Percentiles rank a stretch among this genome's conserved stretches.
These are phyloP conservation scores for Fusarium continuum DNA, from an alignment of 2,329 filamentous ascomycete species.

Conservation along the genomic window DNA sequence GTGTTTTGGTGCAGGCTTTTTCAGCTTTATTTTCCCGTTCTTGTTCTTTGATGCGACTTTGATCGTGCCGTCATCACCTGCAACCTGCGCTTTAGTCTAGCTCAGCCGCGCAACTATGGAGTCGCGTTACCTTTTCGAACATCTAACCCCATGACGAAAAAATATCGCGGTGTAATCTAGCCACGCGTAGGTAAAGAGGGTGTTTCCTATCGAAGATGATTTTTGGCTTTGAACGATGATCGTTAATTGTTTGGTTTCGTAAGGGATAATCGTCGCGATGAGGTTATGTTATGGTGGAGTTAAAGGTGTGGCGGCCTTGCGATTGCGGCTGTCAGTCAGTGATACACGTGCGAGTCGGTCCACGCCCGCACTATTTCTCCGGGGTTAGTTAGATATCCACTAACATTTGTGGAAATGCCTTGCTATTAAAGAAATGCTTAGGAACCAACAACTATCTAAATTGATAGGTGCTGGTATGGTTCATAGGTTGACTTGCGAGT, in stretches of 20 bases:
- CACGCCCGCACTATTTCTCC: constrained; percentile 35
- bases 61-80: constrained; percentile 67
- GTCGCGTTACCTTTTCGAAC: constrained; percentile 46
- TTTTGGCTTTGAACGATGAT: constrained; percentile 8
- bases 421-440: background rate
- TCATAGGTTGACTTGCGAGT: too few relatives aligned
- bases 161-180: background rate
- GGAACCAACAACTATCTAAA: background rate
- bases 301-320: constrained; percentile 27
- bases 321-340: constrained; percentile 26
- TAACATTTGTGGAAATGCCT: constrained; percentile 17
- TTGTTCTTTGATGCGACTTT: constrained; percentile 70
- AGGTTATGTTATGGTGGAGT: constrained; percentile 34
- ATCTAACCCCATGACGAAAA: constrained; percentile 36
- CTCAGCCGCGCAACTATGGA: constrained; percentile 9
- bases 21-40: constrained; percentile 67
- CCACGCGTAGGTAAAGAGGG: background rate
- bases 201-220: background rate
- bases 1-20: constrained; percentile 69
- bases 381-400: constrained; percentile 4
- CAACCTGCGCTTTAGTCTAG: constrained; percentile 27
- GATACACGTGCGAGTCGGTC: constrained; percentile 39
- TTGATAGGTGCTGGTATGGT: too few relatives aligned
- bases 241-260: background rate
- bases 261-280: constrained; percentile 26